Evolutionary conservation across 2,329 filamentous ascomycete species (phyloP).

Genomic region (Capronia epimyces): DNA sequence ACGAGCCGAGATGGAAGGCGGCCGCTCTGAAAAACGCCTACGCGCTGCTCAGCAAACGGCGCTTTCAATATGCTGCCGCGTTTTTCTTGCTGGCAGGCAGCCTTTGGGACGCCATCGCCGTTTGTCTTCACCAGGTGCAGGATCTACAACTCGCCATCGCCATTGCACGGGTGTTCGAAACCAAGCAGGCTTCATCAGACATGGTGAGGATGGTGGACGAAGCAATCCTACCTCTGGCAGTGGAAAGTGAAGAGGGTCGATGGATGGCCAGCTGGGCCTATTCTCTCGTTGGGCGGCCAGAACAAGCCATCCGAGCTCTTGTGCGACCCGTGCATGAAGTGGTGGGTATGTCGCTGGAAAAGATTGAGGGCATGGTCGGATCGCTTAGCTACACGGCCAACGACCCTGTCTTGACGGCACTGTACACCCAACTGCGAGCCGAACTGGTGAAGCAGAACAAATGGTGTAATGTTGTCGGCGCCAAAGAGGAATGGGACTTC

Average conservation of each 20-base stretch:
- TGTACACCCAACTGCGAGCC: conserved; percentile 81
- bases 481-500: conserved; percentile 79
- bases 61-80: conserved; percentile 90
- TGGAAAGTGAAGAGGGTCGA: conserved; percentile 68
- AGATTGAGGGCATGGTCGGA: conserved; percentile 46
- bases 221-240: conserved; percentile 70
- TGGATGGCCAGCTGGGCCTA: conserved; percentile 97
- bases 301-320: conserved; percentile 77
- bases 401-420: conserved; percentile 71
- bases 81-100: conserved; percentile 91
- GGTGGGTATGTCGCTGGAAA: conserved; percentile 48
- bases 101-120: conserved; percentile 75
- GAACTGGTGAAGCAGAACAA: conserved; percentile 76
- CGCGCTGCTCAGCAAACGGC: conserved; percentile 80
- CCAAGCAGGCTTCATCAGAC: conserved; percentile 66
- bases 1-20: conserved; percentile 78
- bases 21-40: conserved; percentile 94
- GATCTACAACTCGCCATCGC: conserved; percentile 88
- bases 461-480: conserved; percentile 70
- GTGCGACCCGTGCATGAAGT: conserved; percentile 74
- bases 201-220: conserved; percentile 70
- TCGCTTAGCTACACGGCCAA: conserved; percentile 80
- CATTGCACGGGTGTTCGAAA: conserved; percentile 80
- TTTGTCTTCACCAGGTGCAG: conserved; percentile 79
- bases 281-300: conserved; percentile 76